phyloP scores from a whole-genome alignment of 148 eudicot genomes.

The Dysphania ambrosioides region DNA sequence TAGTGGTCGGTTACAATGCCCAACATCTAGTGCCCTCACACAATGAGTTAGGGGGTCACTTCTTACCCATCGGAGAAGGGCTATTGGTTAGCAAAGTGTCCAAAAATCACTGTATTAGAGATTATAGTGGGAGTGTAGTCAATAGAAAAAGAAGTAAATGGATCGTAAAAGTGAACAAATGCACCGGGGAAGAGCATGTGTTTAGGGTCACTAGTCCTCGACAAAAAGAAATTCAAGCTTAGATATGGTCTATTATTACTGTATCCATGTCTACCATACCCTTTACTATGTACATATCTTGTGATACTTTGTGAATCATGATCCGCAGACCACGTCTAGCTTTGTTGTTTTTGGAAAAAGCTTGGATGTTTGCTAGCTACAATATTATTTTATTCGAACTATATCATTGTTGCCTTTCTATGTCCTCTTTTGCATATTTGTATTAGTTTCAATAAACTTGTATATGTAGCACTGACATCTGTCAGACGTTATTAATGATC shows the following conservation, averaged over 20 bases:
- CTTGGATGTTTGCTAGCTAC: conserved; percentile 22
- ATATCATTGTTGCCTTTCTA: background rate
- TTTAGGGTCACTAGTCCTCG: conserved; percentile 34
- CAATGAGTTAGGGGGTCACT: conserved; percentile 32
- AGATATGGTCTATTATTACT: too few relatives aligned
- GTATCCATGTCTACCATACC: too few relatives aligned
- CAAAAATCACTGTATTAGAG: conserved; percentile 1
- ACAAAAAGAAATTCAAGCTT: conserved; percentile 21
- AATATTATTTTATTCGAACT: background rate
- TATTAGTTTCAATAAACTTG: background rate
- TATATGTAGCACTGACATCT: background rate
- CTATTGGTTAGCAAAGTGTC: conserved; percentile 23
- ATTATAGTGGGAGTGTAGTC: conserved; percentile 2
- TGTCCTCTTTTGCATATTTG: background rate
- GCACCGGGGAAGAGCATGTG: conserved; percentile 46
- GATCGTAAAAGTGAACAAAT: conserved; percentile 40
- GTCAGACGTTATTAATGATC: background rate
- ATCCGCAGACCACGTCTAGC: conserved; percentile 33
- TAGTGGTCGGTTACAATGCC: conserved; percentile 39
- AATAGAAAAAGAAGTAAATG: conserved; percentile 32
- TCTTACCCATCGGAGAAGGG: conserved; percentile 41
- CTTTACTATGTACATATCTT: conserved; percentile 11
- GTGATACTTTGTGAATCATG: background rate
- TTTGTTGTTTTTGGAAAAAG: conserved; percentile 30
- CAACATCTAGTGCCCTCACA: conserved; percentile 17